phyloP scores from a whole-genome alignment of 139 green algal species.

The Astrephomene gubernaculifera region DNA sequence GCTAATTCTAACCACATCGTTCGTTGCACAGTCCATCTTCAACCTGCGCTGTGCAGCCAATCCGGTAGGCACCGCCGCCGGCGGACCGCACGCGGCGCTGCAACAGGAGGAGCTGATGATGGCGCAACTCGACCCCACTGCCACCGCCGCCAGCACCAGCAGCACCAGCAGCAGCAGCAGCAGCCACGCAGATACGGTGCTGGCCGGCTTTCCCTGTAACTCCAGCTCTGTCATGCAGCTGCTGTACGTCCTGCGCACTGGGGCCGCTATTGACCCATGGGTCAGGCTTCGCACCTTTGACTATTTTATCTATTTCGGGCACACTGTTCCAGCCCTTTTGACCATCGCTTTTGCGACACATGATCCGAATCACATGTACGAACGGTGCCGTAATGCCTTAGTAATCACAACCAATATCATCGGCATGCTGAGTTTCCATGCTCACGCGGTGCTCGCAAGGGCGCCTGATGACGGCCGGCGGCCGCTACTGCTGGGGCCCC shows the following conservation, averaged over 20 bases:
- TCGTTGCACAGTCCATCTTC: neutral
- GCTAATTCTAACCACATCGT: neutral
- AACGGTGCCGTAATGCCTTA: neutral
- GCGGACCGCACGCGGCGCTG: neutral
- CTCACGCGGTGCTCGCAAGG: neutral
- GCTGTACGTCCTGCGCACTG: neutral
- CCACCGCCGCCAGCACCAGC: no score
- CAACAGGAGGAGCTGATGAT: no score
- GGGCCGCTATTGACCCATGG: neutral
- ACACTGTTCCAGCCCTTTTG: neutral
- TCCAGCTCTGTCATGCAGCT: neutral
- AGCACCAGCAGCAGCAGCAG: no score
- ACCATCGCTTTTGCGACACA: neutral
- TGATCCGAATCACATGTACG: neutral
- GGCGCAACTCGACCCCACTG: neutral
- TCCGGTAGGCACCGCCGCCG: neutral
- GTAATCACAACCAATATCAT: neutral
- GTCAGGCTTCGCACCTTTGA: neutral
- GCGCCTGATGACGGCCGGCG: neutral
- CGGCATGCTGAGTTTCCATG: neutral
- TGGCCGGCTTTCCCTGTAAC: conserved; percentile 11
- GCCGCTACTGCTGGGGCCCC: neutral
- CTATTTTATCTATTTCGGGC: neutral
- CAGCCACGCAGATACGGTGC: neutral
- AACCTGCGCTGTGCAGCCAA: neutral